Percentiles rank a stretch among this genome's conserved stretches.
These are phyloP conservation scores for Streptanthus diversifolius DNA, from an alignment of 345 rosid species.

Conservation along the genomic window DNA sequence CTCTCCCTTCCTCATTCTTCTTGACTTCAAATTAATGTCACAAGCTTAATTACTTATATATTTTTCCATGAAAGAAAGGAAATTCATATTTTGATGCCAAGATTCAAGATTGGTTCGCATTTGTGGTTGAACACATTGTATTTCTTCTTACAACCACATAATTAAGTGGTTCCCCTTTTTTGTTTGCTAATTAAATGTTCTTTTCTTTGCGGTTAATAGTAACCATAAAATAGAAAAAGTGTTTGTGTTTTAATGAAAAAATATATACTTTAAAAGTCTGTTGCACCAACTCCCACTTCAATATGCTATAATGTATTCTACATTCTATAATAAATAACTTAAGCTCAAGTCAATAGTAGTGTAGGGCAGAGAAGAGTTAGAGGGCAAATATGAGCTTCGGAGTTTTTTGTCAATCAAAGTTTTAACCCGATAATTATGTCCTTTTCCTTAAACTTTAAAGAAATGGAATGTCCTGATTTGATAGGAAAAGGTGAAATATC, in stretches of 20 bases:
- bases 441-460: background rate
- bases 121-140: constrained; percentile 10
- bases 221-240: constrained; percentile 23
- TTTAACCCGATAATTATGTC: background rate
- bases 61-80: background rate
- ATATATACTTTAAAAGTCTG: background rate
- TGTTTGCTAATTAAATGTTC: constrained; percentile 13
- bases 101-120: constrained; percentile 16
- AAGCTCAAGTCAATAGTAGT: constrained; percentile 9
- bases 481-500: background rate
- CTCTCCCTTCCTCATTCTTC: constrained; percentile 55
- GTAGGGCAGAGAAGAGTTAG: background rate
- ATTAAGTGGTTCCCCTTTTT: constrained; percentile 13
- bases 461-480: background rate
- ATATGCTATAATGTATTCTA: background rate
- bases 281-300: constrained; percentile 36
- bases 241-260: background rate
- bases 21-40: constrained; percentile 33
- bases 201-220: constrained; percentile 20
- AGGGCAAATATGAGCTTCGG: background rate
- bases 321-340: background rate
- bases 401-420: background rate
- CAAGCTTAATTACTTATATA: constrained; percentile 1
- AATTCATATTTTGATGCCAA: constrained; percentile 6
- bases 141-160: background rate